phyloP scores from a whole-genome alignment of 352 stramenopile species.

The Globisporangium paroecandrum region DNA sequence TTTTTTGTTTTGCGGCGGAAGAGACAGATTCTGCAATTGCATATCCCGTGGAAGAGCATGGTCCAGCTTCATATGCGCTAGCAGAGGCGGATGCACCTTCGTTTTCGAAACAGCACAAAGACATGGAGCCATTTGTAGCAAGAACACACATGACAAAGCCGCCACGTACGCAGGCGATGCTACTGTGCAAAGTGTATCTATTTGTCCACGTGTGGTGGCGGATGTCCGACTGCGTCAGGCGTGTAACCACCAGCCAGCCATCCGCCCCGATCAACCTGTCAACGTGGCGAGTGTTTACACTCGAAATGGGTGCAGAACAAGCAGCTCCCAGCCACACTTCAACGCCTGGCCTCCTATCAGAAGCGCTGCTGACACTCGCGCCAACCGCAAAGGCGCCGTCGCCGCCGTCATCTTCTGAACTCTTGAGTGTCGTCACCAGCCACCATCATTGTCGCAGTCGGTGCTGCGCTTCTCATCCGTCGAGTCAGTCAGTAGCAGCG shows the following conservation, averaged over 20 bases:
- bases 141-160: background rate
- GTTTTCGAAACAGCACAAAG: slow-evolving; percentile 5
- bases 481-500: background rate
- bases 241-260: background rate
- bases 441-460: background rate
- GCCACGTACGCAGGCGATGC: background rate
- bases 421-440: background rate
- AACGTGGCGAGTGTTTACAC: background rate
- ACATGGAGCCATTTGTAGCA: slow-evolving; percentile 9
- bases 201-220: background rate
- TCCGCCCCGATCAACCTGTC: background rate
- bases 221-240: background rate
- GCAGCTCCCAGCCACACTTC: background rate
- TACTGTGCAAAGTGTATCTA: background rate
- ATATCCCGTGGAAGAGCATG: background rate
- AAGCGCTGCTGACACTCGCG: background rate
- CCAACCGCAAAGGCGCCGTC: background rate
- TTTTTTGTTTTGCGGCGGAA: background rate
- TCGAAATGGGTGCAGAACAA: background rate
- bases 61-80: background rate
- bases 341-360: background rate
- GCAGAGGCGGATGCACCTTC: background rate
- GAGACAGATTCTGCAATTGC: background rate
- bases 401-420: background rate
- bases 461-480: background rate